Evolutionary conservation across 139 green algal genomes (phyloP), one percentile per base, ranked within the genome.

Genomic region (Raphidocelis subcapitata): DNA sequence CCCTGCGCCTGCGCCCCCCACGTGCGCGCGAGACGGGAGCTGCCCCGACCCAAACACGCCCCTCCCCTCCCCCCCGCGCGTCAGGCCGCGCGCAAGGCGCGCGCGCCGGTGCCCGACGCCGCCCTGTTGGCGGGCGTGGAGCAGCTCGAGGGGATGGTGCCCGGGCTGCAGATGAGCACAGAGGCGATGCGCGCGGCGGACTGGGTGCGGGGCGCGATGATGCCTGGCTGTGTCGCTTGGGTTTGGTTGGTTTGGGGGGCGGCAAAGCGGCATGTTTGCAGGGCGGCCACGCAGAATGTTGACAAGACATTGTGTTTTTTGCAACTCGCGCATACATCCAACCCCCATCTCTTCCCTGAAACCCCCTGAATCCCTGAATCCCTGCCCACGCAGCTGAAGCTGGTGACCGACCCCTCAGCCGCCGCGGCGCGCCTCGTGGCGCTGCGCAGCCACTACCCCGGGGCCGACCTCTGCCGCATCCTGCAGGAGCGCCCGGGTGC

Each of bases 161-260:
- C 69, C 1, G 69, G 69, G 33, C 47, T 75, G 37, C 46, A 76
- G 60, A 68, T 69, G 2, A 60, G 65, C 33, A 47, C 62, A 16
- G 69, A 76, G n/a, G 46, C 46, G 2, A 69, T 76, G 60, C 59
- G 60, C n/a, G 69, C 59, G 5, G 31, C 41, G 28, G 69, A 76
- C 46, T 76, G 69, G 69, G 69, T 68, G 29, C 54, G 57, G 14
- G 32, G 12, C 32, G 33, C 18, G 31, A 1, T 28, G 28, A 37
- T 8, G 54, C 54, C 10, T 28, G 5, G 54, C 10, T 10, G 24
- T 26, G 10, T n/a, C n/a, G n/a, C n/a, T n/a, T n/a, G n/a, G n/a
- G n/a, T n/a, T n/a, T n/a, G n/a, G n/a, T n/a, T n/a, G n/a, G n/a
- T n/a, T n/a, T n/a, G n/a, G n/a, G n/a, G n/a, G n/a, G n/a, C n/a